Percentiles rank a stretch among this genome's conserved stretches.
These are phyloP conservation scores for Arthrobotrys sinensis DNA, from an alignment of 2,329 filamentous ascomycete species.

Conservation along the genomic window DNA sequence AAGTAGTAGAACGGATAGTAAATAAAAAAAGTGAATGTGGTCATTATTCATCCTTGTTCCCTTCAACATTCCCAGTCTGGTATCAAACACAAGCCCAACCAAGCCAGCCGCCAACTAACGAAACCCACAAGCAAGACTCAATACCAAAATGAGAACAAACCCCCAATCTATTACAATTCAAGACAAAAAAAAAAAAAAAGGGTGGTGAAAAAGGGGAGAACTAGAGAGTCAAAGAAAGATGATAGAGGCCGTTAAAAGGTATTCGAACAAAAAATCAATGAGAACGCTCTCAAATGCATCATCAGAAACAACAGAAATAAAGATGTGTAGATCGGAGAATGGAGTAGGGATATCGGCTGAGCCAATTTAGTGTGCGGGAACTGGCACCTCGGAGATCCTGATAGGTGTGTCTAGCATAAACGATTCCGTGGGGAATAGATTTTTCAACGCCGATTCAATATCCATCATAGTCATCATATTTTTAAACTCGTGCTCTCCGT, in stretches of 20 bases:
- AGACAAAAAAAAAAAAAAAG: neutral
- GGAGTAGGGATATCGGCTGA: neutral
- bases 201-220: neutral
- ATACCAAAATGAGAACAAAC: constrained; percentile 22
- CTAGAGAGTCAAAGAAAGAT: neutral
- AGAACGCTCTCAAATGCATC: constrained; percentile 25
- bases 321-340: neutral
- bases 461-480: constrained; percentile 53
- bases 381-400: constrained; percentile 4
- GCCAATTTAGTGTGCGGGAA: constrained; percentile 7
- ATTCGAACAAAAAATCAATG: neutral
- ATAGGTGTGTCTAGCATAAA: constrained; percentile 23
- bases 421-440: constrained; percentile 42
- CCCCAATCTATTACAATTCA: constrained; percentile 22
- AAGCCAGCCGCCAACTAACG: constrained; percentile 13
- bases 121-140: constrained; percentile 15
- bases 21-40: constrained; percentile 19
- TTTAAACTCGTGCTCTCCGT: constrained; percentile 36
- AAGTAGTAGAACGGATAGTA: constrained; percentile 8
- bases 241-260: constrained; percentile 8
- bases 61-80: constrained; percentile 22
- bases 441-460: constrained; percentile 42
- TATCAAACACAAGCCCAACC: constrained; percentile 25
- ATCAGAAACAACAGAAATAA: neutral
- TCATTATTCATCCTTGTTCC: constrained; percentile 30